These are phyloP conservation scores for Mucor sp. DNA, from an alignment of 371 early-diverging fungal species.

Conservation along the genomic window DNA sequence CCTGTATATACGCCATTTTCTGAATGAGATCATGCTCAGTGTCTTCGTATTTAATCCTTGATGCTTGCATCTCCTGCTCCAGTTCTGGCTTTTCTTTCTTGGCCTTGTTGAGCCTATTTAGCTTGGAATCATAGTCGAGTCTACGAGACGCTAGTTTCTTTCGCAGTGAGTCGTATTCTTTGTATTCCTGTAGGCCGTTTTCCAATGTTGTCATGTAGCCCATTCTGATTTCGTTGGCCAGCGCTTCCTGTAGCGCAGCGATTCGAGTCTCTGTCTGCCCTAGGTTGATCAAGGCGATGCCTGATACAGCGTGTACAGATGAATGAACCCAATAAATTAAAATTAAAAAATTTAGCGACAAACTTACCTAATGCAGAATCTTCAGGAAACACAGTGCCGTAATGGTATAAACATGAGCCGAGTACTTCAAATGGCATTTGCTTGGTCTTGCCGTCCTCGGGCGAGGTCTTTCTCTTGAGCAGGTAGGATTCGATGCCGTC, in stretches of 20 bases:
- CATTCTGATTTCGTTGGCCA: slow-evolving; percentile 42
- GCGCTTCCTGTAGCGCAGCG: slow-evolving; percentile 61
- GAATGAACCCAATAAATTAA: neutral
- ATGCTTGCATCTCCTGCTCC: slow-evolving; percentile 80
- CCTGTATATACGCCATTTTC: slow-evolving; percentile 70
- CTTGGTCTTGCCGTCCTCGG: slow-evolving; percentile 64
- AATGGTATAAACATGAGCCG: slow-evolving; percentile 60
- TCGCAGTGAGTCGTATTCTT: slow-evolving; percentile 68
- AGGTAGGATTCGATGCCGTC: slow-evolving; percentile 27
- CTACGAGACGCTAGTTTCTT: slow-evolving; percentile 87
- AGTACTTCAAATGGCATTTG: slow-evolving; percentile 62
- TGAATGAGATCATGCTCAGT: slow-evolving; percentile 69
- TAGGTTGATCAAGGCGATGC: slow-evolving; percentile 52
- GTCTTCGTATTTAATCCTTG: slow-evolving; percentile 92
- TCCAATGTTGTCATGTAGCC: slow-evolving; percentile 54
- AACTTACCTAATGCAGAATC: slow-evolving; percentile 62
- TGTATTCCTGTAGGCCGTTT: slow-evolving; percentile 56
- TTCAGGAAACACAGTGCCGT: slow-evolving; percentile 57
- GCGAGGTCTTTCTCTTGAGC: slow-evolving; percentile 57
- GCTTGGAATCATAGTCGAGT: slow-evolving; percentile 91
- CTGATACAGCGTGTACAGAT: slow-evolving; percentile 16
- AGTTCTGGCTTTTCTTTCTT: slow-evolving; percentile 75
- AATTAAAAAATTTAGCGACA: neutral
- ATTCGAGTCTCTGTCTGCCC: slow-evolving; percentile 71
- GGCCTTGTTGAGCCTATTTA: slow-evolving; percentile 78